These are phyloP conservation scores for Tetracladium setigerum DNA, from an alignment of 495 filamentous ascomycete genomes.

Conservation along the genomic window DNA sequence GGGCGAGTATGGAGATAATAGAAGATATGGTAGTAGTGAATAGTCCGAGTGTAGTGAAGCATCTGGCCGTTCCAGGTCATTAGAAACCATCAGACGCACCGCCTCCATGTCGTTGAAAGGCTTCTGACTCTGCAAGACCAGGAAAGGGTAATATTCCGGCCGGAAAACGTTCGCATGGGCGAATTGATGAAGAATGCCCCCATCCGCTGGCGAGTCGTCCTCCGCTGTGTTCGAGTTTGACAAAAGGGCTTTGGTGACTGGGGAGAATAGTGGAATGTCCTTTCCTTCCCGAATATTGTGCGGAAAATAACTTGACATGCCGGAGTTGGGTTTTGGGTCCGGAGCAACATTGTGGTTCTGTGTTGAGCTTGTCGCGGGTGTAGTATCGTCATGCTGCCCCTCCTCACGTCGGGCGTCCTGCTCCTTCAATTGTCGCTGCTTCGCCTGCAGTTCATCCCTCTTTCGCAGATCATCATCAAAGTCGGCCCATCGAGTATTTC, in stretches of 20 bases:
- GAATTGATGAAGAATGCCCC: neutral
- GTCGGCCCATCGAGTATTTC: conserved; percentile 12
- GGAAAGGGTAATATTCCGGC: neutral
- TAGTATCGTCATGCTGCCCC: neutral
- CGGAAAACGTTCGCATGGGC: neutral
- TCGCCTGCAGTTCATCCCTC: conserved; percentile 16
- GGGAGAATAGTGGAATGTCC: conserved; percentile 16
- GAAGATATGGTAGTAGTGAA: conserved; percentile 17
- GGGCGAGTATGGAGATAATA: conserved; percentile 29
- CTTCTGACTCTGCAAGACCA: neutral
- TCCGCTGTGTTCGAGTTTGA: neutral
- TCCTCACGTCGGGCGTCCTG: neutral
- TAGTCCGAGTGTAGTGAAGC: conserved; percentile 6
- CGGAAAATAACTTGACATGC: neutral
- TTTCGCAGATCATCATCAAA: conserved; percentile 17
- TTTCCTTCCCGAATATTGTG: neutral
- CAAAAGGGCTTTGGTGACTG: conserved; percentile 14
- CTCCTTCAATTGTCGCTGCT: conserved; percentile 14
- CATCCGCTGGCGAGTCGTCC: conserved; percentile 1
- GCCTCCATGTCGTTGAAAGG: conserved; percentile 11
- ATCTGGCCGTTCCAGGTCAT: conserved; percentile 4
- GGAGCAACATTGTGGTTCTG: neutral
- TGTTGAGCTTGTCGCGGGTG: neutral
- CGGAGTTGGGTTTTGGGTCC: neutral
- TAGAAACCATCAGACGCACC: conserved; percentile 4